Evolutionary conservation across 805 yeast species (phyloP).

Genomic region (Sungouiozyma ichnusensis): DNA sequence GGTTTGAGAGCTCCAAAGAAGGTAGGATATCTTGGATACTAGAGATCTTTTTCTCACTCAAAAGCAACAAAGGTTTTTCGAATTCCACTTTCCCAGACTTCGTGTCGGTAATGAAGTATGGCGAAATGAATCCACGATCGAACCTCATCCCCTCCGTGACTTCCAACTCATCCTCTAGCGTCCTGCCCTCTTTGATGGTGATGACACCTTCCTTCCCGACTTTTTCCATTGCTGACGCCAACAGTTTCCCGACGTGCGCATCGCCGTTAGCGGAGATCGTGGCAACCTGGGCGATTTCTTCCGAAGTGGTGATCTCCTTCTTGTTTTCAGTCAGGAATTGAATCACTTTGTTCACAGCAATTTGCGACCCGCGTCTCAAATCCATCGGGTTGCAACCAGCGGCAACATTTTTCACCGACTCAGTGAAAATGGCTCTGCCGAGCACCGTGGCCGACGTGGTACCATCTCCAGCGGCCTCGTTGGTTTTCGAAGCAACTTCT

Average conservation of each 20-base stretch:
- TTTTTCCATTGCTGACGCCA: conserved; percentile 95
- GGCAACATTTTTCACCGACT: conserved; percentile 91
- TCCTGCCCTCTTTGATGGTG: conserved; percentile 95
- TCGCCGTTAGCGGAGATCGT: conserved; percentile 97
- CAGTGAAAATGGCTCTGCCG: conserved; percentile 92
- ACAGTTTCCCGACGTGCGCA: conserved; percentile 75
- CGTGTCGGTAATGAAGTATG: conserved; percentile 91
- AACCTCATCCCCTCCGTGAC: conserved; percentile 98
- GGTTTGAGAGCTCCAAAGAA: conserved; percentile 85
- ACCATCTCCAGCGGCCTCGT: conserved; percentile 97
- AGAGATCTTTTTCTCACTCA: conserved; percentile 88
- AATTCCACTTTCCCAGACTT: conserved; percentile 90
- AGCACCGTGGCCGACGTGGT: conserved; percentile 95
- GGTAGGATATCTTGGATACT: conserved; percentile 88
- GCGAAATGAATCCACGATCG: conserved; percentile 94
- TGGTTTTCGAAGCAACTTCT: conserved; percentile 95
- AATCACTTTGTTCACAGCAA: conserved; percentile 91
- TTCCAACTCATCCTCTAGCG: conserved; percentile 91
- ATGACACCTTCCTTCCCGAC: conserved; percentile 99
- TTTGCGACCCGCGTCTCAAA: conserved; percentile 91
- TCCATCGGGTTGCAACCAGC: conserved; percentile 99
- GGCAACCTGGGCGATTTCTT: conserved; percentile 96
- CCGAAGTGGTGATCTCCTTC: conserved; percentile 87
- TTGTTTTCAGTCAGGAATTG: conserved; percentile 73
- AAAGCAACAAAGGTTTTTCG: conserved; percentile 80